phyloP scores from a whole-genome alignment of 1,284 basidiomycete species.

The Leccinum colubrinum region DNA sequence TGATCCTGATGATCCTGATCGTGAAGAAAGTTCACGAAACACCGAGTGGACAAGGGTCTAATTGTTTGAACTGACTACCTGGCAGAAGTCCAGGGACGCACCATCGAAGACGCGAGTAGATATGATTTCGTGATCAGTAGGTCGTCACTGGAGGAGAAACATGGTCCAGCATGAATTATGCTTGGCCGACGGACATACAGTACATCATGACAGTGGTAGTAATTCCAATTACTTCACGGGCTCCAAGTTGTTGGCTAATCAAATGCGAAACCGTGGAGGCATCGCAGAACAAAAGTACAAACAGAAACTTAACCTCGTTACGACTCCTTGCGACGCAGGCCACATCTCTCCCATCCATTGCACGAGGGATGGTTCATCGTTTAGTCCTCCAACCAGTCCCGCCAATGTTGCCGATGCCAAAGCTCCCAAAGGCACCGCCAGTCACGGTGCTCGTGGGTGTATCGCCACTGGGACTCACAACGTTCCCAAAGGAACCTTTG shows the following conservation, averaged over 20 bases:
- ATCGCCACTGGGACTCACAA: slow-evolving; percentile 25
- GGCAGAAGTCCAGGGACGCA: neutral
- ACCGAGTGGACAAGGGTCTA: neutral
- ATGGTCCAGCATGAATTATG: neutral
- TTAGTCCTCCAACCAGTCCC: slow-evolving; percentile 28
- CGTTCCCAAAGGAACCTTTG: slow-evolving; percentile 22
- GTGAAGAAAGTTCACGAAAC: neutral
- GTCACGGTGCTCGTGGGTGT: slow-evolving; percentile 15
- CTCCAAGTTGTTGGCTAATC: neutral
- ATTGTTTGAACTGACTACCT: neutral
- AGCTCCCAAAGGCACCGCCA: slow-evolving; percentile 48
- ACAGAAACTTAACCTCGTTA: slow-evolving; percentile 4
- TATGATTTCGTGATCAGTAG: neutral
- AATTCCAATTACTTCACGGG: neutral
- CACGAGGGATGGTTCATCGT: slow-evolving; percentile 16
- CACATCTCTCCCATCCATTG: neutral
- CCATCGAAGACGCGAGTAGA: neutral
- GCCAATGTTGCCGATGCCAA: slow-evolving; percentile 44
- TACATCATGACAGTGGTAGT: neutral
- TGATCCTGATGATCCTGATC: neutral
- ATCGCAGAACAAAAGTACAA: slow-evolving; percentile 16
- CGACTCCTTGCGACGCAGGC: slow-evolving; percentile 4
- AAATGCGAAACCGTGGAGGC: slow-evolving; percentile 8
- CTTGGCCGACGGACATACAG: neutral
- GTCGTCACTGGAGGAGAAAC: neutral